Percentiles rank a stretch among this genome's conserved stretches.
Conservation (phyloP, 352 stramenopile genomes). For the Globisporangium cylindrosporum region DNA sequence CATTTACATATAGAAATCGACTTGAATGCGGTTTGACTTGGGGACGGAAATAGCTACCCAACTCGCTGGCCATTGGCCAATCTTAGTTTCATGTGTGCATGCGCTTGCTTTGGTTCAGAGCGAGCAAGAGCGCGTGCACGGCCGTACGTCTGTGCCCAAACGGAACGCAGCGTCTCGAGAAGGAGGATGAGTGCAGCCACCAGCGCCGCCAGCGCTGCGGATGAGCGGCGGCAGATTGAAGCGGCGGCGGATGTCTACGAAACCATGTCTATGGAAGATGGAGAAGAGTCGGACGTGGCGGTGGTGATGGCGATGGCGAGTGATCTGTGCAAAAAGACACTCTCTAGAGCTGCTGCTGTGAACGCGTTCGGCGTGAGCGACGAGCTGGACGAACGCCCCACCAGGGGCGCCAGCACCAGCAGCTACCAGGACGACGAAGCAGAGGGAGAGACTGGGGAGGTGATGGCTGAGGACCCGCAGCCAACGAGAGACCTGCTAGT, state of each 20-base stretch:
- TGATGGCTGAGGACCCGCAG: background rate
- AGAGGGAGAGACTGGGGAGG: background rate
- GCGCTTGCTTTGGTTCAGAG: background rate
- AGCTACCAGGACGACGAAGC: background rate
- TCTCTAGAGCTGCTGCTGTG: background rate
- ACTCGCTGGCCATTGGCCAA: background rate
- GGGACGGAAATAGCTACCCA: constrained; percentile 4
- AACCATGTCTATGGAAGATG: background rate
- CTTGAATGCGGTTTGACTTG: background rate
- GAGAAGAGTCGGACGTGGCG: background rate
- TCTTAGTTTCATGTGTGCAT: background rate
- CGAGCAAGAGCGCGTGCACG: background rate
- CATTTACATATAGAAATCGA: background rate
- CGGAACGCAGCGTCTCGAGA: background rate
- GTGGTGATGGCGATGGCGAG: background rate
- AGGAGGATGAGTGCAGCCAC: background rate
- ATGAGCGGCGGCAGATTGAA: constrained; percentile 10
- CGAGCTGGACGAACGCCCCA: background rate
- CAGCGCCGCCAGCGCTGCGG: background rate
- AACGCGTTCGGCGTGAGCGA: background rate
- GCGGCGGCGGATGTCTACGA: constrained; percentile 10
- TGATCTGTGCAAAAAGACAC: background rate
- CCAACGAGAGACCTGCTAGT: background rate
- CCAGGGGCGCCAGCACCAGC: background rate
- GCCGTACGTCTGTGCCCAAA: background rate